phyloP scores from a whole-genome alignment of 371 early-diverging fungal species.

The Gilbertella persicaria region DNA sequence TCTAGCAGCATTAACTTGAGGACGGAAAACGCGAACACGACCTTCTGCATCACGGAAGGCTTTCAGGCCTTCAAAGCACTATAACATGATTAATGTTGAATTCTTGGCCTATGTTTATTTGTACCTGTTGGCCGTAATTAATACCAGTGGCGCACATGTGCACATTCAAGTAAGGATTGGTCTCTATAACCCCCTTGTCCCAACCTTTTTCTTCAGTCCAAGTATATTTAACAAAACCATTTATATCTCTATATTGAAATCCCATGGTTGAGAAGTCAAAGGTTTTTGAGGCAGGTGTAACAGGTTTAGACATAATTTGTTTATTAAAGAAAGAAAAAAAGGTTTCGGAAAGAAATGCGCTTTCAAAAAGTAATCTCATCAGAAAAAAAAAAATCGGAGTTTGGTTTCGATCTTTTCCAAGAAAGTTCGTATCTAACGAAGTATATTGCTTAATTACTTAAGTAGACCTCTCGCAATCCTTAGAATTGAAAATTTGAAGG shows the following conservation, averaged over 20 bases:
- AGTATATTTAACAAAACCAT: slow-evolving; percentile 63
- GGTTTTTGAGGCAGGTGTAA: slow-evolving; percentile 30
- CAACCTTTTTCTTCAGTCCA: slow-evolving; percentile 62
- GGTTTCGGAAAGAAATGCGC: neutral
- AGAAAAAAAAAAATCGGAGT: too few relatives aligned
- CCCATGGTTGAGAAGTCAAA: slow-evolving; percentile 71
- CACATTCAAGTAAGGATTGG: slow-evolving; percentile 44
- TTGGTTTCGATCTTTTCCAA: too few relatives aligned
- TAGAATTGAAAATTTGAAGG: too few relatives aligned
- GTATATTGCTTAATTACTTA: too few relatives aligned
- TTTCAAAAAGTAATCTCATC: too few relatives aligned
- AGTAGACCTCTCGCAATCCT: too few relatives aligned
- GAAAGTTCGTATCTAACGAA: too few relatives aligned
- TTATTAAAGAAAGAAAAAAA: too few relatives aligned
- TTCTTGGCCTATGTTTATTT: neutral
- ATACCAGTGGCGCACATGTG: slow-evolving; percentile 60
- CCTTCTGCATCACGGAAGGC: slow-evolving; percentile 77
- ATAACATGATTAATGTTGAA: neutral
- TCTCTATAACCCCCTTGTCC: slow-evolving; percentile 62
- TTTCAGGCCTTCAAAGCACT: slow-evolving; percentile 85
- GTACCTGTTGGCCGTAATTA: slow-evolving; percentile 73
- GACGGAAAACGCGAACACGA: slow-evolving; percentile 76
- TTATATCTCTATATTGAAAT: slow-evolving; percentile 65
- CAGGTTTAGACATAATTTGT: neutral
- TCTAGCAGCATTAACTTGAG: slow-evolving; percentile 72